Percentiles rank a stretch among this genome's conserved stretches.
phyloP scores from a whole-genome alignment of 352 stramenopile genomes.

The Phytophthora sansomeana region DNA sequence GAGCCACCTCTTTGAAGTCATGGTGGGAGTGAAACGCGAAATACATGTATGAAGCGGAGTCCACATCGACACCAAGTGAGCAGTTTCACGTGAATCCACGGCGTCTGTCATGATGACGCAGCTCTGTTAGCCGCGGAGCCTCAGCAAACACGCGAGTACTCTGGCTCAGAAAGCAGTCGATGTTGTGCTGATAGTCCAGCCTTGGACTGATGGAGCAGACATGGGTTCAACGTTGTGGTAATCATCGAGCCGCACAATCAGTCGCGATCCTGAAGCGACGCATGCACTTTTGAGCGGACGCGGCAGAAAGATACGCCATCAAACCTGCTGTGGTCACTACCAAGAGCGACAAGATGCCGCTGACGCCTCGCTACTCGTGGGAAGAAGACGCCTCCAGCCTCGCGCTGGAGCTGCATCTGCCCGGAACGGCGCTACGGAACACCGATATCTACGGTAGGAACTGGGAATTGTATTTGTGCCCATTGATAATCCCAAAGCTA shows the following conservation, averaged over 20 bases:
- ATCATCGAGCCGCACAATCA: conserved; percentile 1
- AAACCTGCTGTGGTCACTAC: not conserved
- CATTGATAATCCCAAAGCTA: not conserved
- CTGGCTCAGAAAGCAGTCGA: conserved; percentile 1
- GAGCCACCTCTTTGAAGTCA: not conserved
- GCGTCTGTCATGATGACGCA: not conserved
- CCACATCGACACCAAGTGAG: conserved; percentile 4
- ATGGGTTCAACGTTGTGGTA: conserved; percentile 1
- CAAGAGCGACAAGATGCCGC: conserved; percentile 53
- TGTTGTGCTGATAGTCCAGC: not conserved
- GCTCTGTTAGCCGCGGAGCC: not conserved
- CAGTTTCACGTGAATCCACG: conserved; percentile 2
- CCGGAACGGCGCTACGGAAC: conserved; percentile 50
- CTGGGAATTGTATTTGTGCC: not conserved
- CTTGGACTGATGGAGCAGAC: not conserved
- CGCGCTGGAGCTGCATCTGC: conserved; percentile 61
- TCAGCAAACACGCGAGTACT: not conserved
- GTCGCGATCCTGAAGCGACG: conserved; percentile 24
- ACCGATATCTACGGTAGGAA: conserved; percentile 76
- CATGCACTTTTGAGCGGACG: conserved; percentile 7
- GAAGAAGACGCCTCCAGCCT: conserved; percentile 61
- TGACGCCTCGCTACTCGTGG: conserved; percentile 74
- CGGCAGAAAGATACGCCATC: conserved; percentile 24
- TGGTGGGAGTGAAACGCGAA: too few relatives aligned
- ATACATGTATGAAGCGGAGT: too few relatives aligned